Conservation (phyloP, 192 early-diverging fungal genomes). For the Podila horticola region DNA sequence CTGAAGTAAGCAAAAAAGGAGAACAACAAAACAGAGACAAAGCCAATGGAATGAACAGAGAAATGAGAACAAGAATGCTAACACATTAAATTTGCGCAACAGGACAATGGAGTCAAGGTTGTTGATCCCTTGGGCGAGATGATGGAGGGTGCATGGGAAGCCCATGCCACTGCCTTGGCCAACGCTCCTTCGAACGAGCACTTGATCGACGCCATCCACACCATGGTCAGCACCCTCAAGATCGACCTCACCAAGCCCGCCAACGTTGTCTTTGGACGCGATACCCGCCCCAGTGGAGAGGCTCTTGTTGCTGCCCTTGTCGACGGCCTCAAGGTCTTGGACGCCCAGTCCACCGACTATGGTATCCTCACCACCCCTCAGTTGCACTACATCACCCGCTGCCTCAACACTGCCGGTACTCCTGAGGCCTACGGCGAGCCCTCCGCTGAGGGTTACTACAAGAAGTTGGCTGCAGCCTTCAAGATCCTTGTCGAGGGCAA, state of each 20-base stretch:
- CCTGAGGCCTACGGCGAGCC: constrained; percentile 87
- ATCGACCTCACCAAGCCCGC: constrained; percentile 79
- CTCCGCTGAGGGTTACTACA: constrained; percentile 90
- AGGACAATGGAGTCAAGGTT: constrained; percentile 99
- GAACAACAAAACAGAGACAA: neutral
- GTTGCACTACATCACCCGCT: constrained; percentile 93
- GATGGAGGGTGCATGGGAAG: constrained; percentile 96
- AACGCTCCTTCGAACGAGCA: constrained; percentile 80
- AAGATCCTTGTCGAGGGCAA: constrained; percentile 83
- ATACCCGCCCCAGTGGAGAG: constrained; percentile 93
- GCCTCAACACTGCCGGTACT: constrained; percentile 84
- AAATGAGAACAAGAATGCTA: neutral
- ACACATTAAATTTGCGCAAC: neutral
- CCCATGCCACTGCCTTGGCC: constrained; percentile 87
- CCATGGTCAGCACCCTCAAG: constrained; percentile 69
- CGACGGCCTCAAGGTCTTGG: constrained; percentile 83
- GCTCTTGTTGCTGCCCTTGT: constrained; percentile 81
- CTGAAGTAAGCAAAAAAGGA: constrained; percentile 59
- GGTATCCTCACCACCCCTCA: constrained; percentile 96
- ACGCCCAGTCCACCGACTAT: constrained; percentile 76
- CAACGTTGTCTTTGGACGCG: constrained; percentile 86
- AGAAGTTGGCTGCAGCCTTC: constrained; percentile 89
- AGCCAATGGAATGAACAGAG: neutral
- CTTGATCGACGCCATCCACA: constrained; percentile 67
- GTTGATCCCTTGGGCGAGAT: constrained; percentile 99